phyloP scores from a whole-genome alignment of 441 rosid species.

The Croton laevigatus region DNA sequence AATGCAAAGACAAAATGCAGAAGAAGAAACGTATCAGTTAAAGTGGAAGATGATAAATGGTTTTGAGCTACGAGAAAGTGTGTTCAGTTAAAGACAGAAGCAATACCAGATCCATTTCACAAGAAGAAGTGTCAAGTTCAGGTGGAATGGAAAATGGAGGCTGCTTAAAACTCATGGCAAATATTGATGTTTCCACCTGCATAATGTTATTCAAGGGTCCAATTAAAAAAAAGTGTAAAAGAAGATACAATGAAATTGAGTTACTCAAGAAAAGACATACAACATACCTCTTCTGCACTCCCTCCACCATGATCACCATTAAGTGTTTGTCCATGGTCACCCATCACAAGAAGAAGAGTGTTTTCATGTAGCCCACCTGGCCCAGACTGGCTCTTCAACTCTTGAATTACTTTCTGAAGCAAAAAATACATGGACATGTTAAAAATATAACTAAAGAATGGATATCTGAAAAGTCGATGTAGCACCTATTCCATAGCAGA shows the following conservation, averaged over 20 bases:
- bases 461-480: constrained; percentile 2
- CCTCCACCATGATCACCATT: constrained; percentile 99
- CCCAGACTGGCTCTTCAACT: constrained; percentile 64
- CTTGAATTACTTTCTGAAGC: constrained; percentile 60
- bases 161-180: constrained; percentile 85
- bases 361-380: constrained; percentile 86
- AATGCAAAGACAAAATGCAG: background rate
- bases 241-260: constrained; percentile 9
- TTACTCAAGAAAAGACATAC: constrained; percentile 11
- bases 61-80: constrained; percentile 2
- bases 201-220: constrained; percentile 11
- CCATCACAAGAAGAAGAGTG: constrained; percentile 90
- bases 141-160: constrained; percentile 54
- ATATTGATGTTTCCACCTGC: constrained; percentile 92
- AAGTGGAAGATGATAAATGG: constrained; percentile 8
- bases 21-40: background rate
- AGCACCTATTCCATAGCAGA: background rate
- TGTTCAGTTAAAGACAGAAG: constrained; percentile 17
- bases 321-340: constrained; percentile 97
- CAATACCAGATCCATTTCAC: constrained; percentile 56
- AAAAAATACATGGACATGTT: constrained; percentile 16
- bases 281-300: constrained; percentile 81
- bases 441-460: constrained; percentile 1
- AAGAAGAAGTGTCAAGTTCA: constrained; percentile 64
- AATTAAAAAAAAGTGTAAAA: background rate